Evolutionary conservation across 768 basidiomycete species (phyloP).

Genomic region (Trametes maxima): DNA sequence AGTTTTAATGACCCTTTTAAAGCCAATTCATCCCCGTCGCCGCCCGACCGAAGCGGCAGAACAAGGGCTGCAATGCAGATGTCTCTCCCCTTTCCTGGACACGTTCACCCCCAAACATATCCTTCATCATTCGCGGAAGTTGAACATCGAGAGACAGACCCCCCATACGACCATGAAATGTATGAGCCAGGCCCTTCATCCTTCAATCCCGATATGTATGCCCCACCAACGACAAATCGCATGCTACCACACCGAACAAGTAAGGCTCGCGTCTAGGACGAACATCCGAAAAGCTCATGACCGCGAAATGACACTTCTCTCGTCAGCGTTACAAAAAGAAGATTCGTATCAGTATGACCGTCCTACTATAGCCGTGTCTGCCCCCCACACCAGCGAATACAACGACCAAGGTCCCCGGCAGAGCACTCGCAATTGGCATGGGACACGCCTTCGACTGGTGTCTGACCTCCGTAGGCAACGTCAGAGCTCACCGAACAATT

Average conservation of each 20-base stretch:
- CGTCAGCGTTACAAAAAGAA: background rate
- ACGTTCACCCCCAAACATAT: background rate
- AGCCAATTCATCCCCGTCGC: constrained; percentile 41
- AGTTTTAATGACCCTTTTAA: constrained; percentile 27
- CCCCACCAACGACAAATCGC: too few relatives aligned
- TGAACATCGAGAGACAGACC: background rate
- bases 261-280: too few relatives aligned
- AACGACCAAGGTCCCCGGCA: background rate
- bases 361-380: too few relatives aligned
- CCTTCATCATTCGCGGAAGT: background rate
- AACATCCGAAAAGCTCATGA: too few relatives aligned
- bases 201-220: too few relatives aligned
- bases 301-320: background rate
- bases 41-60: constrained; percentile 31
- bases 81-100: background rate
- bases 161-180: background rate
- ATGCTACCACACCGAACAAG: too few relatives aligned
- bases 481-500: constrained; percentile 10
- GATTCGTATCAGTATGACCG: too few relatives aligned
- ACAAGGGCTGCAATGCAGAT: constrained; percentile 16
- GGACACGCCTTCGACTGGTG: constrained; percentile 63
- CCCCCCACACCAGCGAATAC: background rate
- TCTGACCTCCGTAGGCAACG: constrained; percentile 67
- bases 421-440: constrained; percentile 41
- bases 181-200: too few relatives aligned